Evolutionary conservation across 768 basidiomycete genomes (phyloP), one percentile per base, ranked within the genome.

Genomic region (Russula griseocarnosa): DNA sequence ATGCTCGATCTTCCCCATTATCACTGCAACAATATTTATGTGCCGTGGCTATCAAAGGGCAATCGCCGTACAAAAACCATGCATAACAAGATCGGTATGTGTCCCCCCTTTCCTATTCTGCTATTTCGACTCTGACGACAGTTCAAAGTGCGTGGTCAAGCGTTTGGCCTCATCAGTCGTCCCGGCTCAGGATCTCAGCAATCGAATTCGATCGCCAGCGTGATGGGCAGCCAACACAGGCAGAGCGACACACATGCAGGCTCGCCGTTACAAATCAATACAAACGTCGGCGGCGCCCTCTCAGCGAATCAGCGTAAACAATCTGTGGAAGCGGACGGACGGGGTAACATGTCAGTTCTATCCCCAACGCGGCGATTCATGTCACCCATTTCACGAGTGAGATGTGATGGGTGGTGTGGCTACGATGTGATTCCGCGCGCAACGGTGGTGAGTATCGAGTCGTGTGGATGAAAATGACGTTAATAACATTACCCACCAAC

Each of bases 1-100:
- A 47, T 73, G 24, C 67, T 73, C 2, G 69, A 71, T 38, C 62
- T 72, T 4, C 68, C 64, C 3, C 71, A 72, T 46, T 62, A 69
- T 24, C 40, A 63, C 6, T 72, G 71, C 60, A 70, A 72, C 49
- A 32, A 52, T 0, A 42, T 70, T 6, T 71, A 69, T 59, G 64
- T 66, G 18, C 71, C 70, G 2, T 70, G 70, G 70, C 50, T 61
- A 13, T 68, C 67, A 2, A 68, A 58, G 22, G 71, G 71, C 14
- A n/a, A 56, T 10, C 69, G 71, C 26, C 56, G 61, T 54, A 56
- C 69, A 11, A 56, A 50, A 13, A 68, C 69, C 1, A 11, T 60
- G 52, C 69, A 62, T 24, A 51, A 58, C 22, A 46, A 55, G 10
- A 66, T 55, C 14, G 61, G 69, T 62, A 44, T 42, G 28, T 42